A percentile compares a stretch with the other conserved stretches of the same genome.
These are phyloP conservation scores for Ganoderma leucocontextum DNA, from an alignment of 1,284 basidiomycete genomes.

Conservation along the genomic window DNA sequence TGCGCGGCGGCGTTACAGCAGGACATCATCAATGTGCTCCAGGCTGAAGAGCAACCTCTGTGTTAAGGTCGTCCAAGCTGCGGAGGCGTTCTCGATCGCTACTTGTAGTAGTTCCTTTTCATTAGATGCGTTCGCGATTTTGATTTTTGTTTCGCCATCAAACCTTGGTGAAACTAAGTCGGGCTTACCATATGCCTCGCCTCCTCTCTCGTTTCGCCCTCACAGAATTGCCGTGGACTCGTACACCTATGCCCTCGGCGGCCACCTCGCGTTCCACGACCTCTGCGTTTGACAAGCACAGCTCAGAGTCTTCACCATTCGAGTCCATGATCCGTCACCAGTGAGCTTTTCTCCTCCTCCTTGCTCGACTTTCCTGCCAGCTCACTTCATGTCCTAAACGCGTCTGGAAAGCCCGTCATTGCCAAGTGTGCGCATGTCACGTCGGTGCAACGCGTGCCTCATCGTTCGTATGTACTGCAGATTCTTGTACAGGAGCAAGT, in stretches of 20 bases:
- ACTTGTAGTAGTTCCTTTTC: conserved; percentile 69
- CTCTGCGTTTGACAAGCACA: conserved; percentile 66
- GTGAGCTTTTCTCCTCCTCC: conserved; percentile 54
- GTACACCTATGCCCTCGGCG: conserved; percentile 82
- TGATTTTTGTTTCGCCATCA: not conserved
- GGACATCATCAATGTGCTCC: conserved; percentile 18
- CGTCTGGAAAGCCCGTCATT: conserved; percentile 80
- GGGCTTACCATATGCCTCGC: not conserved
- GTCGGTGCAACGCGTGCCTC: conserved; percentile 67
- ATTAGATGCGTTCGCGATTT: conserved; percentile 51
- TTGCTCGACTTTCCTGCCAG: conserved; percentile 52
- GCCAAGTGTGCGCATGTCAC: conserved; percentile 81
- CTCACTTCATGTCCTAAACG: conserved; percentile 45
- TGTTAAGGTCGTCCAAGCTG: conserved; percentile 60
- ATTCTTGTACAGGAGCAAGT: conserved; percentile 12
- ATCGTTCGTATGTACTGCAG: conserved; percentile 61
- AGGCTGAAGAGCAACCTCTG: conserved; percentile 40
- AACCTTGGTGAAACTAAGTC: not conserved
- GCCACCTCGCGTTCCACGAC: conserved; percentile 73
- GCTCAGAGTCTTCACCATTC: conserved; percentile 70
- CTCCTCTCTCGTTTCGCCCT: not conserved
- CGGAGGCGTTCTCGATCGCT: conserved; percentile 58
- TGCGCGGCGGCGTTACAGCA: conserved; percentile 16
- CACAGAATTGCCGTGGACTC: conserved; percentile 72
- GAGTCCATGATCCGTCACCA: conserved; percentile 70